Percentiles rank a stretch among this genome's conserved stretches.
phyloP scores from a whole-genome alignment of 495 filamentous ascomycete genomes.

The Aspergillus carlsbadensis region DNA sequence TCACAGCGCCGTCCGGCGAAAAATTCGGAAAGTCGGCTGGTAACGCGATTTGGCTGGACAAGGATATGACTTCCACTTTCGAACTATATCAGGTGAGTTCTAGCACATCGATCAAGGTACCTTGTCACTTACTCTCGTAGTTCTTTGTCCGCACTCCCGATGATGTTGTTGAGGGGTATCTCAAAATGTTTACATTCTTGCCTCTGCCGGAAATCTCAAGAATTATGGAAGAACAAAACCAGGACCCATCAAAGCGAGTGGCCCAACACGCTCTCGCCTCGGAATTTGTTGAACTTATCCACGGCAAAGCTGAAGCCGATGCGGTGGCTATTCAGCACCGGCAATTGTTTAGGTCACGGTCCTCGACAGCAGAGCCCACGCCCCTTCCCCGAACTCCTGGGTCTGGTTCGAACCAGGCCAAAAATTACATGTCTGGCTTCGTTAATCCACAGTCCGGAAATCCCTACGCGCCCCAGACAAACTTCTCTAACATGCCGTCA shows the following conservation, averaged over 20 bases:
- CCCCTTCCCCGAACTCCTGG: constrained; percentile 32
- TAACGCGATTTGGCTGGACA: constrained; percentile 92
- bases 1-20: constrained; percentile 78
- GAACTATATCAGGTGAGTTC: constrained; percentile 75
- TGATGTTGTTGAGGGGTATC: constrained; percentile 69
- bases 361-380: constrained; percentile 40
- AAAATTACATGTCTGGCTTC: constrained; percentile 30
- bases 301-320: constrained; percentile 61
- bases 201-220: constrained; percentile 61
- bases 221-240: constrained; percentile 64
- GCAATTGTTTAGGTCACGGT: constrained; percentile 50
- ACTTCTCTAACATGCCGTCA: constrained; percentile 47
- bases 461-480: constrained; percentile 40
- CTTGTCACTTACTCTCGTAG: constrained; percentile 34
- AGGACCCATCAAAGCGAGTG: constrained; percentile 64
- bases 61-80: constrained; percentile 72
- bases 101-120: background rate
- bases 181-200: constrained; percentile 91
- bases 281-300: constrained; percentile 77
- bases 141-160: constrained; percentile 88
- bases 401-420: constrained; percentile 18
- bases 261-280: constrained; percentile 80
- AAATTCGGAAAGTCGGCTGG: constrained; percentile 97
- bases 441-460: constrained; percentile 42
- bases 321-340: constrained; percentile 57